Evolutionary conservation across 2,329 filamentous ascomycete species (phyloP), one percentile per base, ranked within the genome.

Genomic region (Cyanodermella asteris): DNA sequence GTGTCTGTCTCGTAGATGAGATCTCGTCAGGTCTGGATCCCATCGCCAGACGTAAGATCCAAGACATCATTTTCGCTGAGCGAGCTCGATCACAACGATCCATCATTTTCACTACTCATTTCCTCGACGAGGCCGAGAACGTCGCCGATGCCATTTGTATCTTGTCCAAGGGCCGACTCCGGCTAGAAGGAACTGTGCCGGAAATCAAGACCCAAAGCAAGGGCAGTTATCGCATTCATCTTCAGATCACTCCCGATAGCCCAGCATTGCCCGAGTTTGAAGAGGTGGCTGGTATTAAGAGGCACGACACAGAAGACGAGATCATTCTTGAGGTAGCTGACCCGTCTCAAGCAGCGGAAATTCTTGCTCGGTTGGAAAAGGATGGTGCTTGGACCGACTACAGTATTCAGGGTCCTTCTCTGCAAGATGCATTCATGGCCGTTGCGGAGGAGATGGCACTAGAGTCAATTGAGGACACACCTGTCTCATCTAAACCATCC

Each of bases 101-200:
- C 0, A 75, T 91, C 37, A 65, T 93, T 20, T 48, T 93, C 29
- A 93, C 82, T 0, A 93, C 82, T 0, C 84, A 93, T 45, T 93
- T 91, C 45, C 58, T 93, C 6, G 84, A 93, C 39, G 84, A 93
- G 47, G 84, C 82, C 1, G 82, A 93, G 41, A 56, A 91, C 2
- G 60, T 93, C 1, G 74, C 81, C 0, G 84, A 93, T 41, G 72
- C 82, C 32, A 90, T 93, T 34, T 76, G 72, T 2, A 78, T 93
- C 26, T 53, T 93, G 7, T 90, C 78, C 4, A 82, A 80, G 41
- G 82, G 82, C 12, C 69, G 67, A 2, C 57, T 91, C 3, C 76
- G 78, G 28, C 80, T 77, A 0, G 60, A 78, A 36, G 82, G 82
- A 3, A 81, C 80, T 3, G 81, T 78, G 3, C 80, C 82, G 4